Evolutionary conservation across 1,284 basidiomycete species (phyloP), one percentile per base, ranked within the genome.

Genomic region (Microbotryomycetes sp.): DNA sequence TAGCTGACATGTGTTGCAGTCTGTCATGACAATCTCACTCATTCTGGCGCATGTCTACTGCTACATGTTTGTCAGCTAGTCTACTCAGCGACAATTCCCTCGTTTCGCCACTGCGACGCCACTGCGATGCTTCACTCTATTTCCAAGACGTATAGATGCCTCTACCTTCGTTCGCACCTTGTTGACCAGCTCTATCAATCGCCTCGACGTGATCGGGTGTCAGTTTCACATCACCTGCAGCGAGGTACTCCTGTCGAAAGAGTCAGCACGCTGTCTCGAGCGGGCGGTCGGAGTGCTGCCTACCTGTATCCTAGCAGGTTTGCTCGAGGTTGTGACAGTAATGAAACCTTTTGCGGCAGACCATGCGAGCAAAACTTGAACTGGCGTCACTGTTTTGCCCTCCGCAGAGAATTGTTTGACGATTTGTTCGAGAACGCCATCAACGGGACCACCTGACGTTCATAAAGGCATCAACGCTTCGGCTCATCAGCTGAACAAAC

Each of bases 351-450:
- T 86, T 32, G 80, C 77, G 66, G 81, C 81, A 0, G 81, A 80
- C 85, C 85, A 86, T 1, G 82, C 80, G 26, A 86, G 76, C 7
- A 89, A 77, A 6, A 88, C 80, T 72, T 89, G 87, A 51, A 84
- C 84, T 0, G 82, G 78, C 1, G 83, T 81, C 14, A 79, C 83
- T 3, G 79, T 78, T 23, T 84, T 77, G 15, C 82, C 77, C 30
- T 80, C 75, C n/a, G 25, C 14, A 5, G 26, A 23, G 7, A 59
- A 45, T 2, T 45, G 22, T 3, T 19, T 16, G 0, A 84, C 82
- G 30, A 86, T 82, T 6, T 77, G 75, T 23, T 79, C 75, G 31
- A 88, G 77, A 0, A 56, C 54, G 5, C 53, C 36, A 23, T 60
- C 59, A 16, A 60, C 53, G 4, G 59, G 59, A 2, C 59, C 59